Evolutionary conservation across 1,284 basidiomycete genomes (phyloP).

Genomic region (Trichosporon asahii): DNA sequence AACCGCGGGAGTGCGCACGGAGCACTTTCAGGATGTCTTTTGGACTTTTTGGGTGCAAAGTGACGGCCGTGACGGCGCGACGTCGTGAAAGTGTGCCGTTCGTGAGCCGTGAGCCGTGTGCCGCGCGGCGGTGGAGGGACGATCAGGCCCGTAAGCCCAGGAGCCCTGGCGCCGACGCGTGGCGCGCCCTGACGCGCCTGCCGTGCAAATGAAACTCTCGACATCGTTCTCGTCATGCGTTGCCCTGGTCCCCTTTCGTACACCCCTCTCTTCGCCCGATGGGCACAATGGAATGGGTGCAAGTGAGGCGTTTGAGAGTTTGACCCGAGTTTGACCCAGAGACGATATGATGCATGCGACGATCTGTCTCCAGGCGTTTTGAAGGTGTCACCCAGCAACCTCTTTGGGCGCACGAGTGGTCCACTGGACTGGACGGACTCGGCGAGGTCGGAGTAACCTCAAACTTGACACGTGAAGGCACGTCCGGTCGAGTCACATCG

Average conservation of each 20-base stretch:
- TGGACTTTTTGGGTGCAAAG: background rate
- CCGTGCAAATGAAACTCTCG: background rate
- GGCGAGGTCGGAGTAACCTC: background rate
- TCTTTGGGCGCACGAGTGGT: too few relatives aligned
- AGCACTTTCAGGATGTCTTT: background rate
- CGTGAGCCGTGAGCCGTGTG: background rate
- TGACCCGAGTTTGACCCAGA: too few relatives aligned
- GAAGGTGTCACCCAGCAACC: too few relatives aligned
- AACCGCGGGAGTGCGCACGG: conserved; percentile 3
- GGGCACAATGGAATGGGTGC: too few relatives aligned
- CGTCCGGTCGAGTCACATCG: too few relatives aligned
- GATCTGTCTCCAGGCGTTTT: background rate
- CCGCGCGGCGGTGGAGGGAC: too few relatives aligned
- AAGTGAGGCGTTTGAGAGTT: background rate
- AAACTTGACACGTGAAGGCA: background rate
- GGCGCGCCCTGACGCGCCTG: background rate
- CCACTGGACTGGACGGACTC: background rate
- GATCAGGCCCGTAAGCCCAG: background rate
- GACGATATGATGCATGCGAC: background rate
- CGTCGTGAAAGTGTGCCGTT: too few relatives aligned
- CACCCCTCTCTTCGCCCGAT: background rate
- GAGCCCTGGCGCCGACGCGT: background rate
- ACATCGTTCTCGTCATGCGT: background rate
- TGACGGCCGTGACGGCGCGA: too few relatives aligned
- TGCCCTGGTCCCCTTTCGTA: background rate